Evolutionary conservation across 129 eudicot genomes (phyloP).

Genomic region (Flaveria bidentis): DNA sequence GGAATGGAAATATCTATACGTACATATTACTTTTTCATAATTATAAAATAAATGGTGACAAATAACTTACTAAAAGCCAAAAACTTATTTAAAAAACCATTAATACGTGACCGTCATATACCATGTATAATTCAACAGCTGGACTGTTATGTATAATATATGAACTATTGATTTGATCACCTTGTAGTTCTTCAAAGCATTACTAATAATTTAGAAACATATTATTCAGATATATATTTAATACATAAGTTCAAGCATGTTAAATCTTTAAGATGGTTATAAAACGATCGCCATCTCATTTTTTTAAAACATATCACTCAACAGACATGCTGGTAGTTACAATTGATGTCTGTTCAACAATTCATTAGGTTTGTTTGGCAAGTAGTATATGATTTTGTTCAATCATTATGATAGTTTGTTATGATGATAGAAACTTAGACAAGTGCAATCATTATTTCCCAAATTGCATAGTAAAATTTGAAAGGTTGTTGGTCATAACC

Average conservation of each 20-base stretch:
- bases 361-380: slow-evolving; percentile 41
- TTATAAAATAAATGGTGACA: background rate
- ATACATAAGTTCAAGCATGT: background rate
- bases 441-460: slow-evolving; percentile 30
- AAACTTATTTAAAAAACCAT: background rate
- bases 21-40: background rate
- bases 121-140: background rate
- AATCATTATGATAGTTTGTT: slow-evolving; percentile 44
- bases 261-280: background rate
- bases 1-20: background rate
- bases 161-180: background rate
- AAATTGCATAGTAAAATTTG: slow-evolving; percentile 30
- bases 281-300: background rate
- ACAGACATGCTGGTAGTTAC: background rate
- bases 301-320: background rate
- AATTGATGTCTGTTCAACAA: slow-evolving; percentile 24
- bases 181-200: background rate
- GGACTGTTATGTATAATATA: background rate
- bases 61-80: background rate
- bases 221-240: background rate
- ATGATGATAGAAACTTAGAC: slow-evolving; percentile 40
- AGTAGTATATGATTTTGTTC: slow-evolving; percentile 30
- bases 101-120: background rate
- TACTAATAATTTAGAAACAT: background rate
- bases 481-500: slow-evolving; percentile 36